These are phyloP conservation scores for Rhynchospora tenuis DNA, from an alignment of 176 grass and related monocot genomes.

Conservation along the genomic window DNA sequence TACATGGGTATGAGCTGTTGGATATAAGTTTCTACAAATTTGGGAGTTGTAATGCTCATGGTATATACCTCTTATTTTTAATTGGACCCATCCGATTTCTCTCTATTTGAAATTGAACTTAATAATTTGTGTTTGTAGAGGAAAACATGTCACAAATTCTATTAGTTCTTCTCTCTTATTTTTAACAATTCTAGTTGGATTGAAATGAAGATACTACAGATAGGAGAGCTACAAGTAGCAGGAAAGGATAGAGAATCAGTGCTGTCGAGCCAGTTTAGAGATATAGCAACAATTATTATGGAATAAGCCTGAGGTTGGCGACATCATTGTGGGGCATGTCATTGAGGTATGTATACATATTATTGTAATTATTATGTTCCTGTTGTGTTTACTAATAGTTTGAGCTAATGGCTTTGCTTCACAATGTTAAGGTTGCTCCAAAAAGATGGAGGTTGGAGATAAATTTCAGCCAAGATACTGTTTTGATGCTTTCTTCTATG, in stretches of 20 bases:
- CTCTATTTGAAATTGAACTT: background rate
- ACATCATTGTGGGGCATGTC: slow-evolving; percentile 96
- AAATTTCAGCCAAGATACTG: slow-evolving; percentile 84
- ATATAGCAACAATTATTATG: slow-evolving; percentile 95
- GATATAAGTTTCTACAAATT: background rate
- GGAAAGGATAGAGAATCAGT: slow-evolving; percentile 93
- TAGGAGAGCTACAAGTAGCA: slow-evolving; percentile 95
- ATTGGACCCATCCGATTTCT: background rate
- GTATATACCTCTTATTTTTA: no score
- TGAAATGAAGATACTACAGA: slow-evolving; percentile 55
- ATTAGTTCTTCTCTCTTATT: background rate
- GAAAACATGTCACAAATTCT: background rate
- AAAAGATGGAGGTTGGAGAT: slow-evolving; percentile 87
- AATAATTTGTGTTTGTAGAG: background rate
- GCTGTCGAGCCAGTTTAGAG: slow-evolving; percentile 72
- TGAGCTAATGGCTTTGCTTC: slow-evolving; percentile 6
- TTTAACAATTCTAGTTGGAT: background rate
- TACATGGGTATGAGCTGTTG: background rate
- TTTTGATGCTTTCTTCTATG: slow-evolving; percentile 96
- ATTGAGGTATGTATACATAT: slow-evolving; percentile 49
- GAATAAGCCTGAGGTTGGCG: slow-evolving; percentile 73
- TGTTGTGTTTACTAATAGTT: background rate
- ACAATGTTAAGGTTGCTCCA: slow-evolving; percentile 60
- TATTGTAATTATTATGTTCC: background rate
- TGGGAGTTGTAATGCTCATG: background rate